phyloP scores from a whole-genome alignment of 2,329 filamentous ascomycete species.

The Microthyrium microscopicum region DNA sequence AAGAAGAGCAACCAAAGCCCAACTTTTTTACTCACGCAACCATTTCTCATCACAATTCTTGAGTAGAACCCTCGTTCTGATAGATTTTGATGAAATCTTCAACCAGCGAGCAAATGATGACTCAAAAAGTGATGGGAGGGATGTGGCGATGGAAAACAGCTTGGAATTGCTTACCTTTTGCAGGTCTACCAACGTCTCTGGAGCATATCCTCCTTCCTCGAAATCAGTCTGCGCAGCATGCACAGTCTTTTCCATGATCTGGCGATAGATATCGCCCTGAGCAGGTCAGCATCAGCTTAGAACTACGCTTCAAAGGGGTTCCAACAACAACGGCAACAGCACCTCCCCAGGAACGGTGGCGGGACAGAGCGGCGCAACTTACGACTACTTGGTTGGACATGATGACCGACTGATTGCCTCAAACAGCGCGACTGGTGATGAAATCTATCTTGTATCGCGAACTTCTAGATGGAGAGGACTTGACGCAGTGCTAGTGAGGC shows the following conservation, averaged over 20 bases:
- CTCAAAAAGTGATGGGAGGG: neutral
- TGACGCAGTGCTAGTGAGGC: too few relatives aligned
- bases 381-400: conserved; percentile 8
- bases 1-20: too few relatives aligned
- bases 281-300: conserved; percentile 1
- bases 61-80: too few relatives aligned
- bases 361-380: conserved; percentile 1
- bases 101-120: neutral
- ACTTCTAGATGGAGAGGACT: too few relatives aligned
- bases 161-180: conserved; percentile 58
- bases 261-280: conserved; percentile 49
- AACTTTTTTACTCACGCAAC: too few relatives aligned
- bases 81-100: too few relatives aligned
- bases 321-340: neutral
- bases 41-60: too few relatives aligned
- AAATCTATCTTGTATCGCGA: too few relatives aligned
- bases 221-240: conserved; percentile 70
- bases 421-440: neutral
- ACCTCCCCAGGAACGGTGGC: neutral
- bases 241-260: conserved; percentile 65
- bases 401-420: neutral
- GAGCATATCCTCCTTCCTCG: conserved; percentile 87
- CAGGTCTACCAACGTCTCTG: conserved; percentile 72
- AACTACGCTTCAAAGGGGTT: neutral
- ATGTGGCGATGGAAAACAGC: neutral